Conservation (phyloP, 805 yeast species). For the Clavispora santaluciae region DNA sequence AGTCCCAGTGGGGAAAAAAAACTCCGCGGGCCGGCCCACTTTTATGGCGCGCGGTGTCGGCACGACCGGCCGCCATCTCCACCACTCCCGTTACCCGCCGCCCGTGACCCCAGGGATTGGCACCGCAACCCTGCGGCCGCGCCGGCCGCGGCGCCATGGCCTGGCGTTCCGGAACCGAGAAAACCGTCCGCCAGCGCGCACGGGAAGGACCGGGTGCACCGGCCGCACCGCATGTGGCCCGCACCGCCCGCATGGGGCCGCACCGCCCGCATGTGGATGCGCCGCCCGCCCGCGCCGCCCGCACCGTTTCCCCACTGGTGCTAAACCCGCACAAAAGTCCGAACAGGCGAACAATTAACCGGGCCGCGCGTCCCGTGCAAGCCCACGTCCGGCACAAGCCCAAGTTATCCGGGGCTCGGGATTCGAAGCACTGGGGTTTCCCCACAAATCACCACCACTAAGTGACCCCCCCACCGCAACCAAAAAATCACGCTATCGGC, state of each 20-base stretch:
- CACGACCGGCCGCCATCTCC: not conserved
- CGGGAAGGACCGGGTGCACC: no score
- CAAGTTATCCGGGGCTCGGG: not conserved
- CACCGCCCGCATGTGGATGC: no score
- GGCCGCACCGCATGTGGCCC: no score
- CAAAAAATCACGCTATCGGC: not conserved
- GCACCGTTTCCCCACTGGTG: not conserved
- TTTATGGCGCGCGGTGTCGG: not conserved
- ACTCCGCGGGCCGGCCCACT: not conserved
- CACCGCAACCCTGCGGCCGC: no score
- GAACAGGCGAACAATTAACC: not conserved
- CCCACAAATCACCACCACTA: not conserved
- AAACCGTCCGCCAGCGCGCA: no score
- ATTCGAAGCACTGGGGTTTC: not conserved
- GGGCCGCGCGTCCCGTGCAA: not conserved
- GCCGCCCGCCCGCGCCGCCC: no score
- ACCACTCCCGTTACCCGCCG: not conserved
- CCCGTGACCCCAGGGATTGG: not conserved
- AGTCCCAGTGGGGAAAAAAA: constrained; percentile 15
- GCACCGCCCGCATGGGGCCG: no score
- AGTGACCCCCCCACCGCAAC: constrained; percentile 3
- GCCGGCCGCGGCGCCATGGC: no score
- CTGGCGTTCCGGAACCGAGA: no score
- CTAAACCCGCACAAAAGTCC: not conserved
- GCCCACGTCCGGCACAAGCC: not conserved